Evolutionary conservation across 495 filamentous ascomycete species (phyloP).

Genomic region (Aspergillus saccharolyticus): DNA sequence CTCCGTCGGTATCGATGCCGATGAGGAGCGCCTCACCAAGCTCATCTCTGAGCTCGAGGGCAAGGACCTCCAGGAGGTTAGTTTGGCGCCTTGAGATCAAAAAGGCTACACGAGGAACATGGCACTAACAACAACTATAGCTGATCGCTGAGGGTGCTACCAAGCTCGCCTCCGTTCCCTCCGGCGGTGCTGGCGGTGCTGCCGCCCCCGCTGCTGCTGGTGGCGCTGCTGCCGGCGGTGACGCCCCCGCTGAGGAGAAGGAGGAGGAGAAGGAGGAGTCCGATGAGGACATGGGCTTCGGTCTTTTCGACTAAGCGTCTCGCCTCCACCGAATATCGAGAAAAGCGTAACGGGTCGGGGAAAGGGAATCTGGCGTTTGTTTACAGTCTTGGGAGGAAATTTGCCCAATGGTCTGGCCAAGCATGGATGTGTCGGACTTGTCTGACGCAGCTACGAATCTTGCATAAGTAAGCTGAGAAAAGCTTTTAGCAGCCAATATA

Average conservation of each 20-base stretch:
- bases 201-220: slow-evolving; percentile 59
- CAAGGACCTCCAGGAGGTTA: slow-evolving; percentile 96
- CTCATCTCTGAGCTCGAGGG: slow-evolving; percentile 89
- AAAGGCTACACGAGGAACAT: not conserved
- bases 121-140: slow-evolving; percentile 43
- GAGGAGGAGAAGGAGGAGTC: slow-evolving; percentile 85
- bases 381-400: slow-evolving; percentile 29
- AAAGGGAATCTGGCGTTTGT: slow-evolving; percentile 35
- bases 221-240: slow-evolving; percentile 63
- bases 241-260: slow-evolving; percentile 63
- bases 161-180: slow-evolving; percentile 98
- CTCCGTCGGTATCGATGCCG: slow-evolving; percentile 93
- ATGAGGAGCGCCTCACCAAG: slow-evolving; percentile 75
- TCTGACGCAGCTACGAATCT: slow-evolving; percentile 42
- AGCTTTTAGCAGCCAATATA: slow-evolving; percentile 44
- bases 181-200: slow-evolving; percentile 76
- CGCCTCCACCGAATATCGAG: slow-evolving; percentile 18
- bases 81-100: slow-evolving; percentile 15
- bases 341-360: slow-evolving; percentile 28
- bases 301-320: slow-evolving; percentile 85
- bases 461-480: slow-evolving; percentile 36
- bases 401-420: slow-evolving; percentile 30
- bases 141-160: slow-evolving; percentile 82
- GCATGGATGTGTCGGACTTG: slow-evolving; percentile 34
- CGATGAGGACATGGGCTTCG: slow-evolving; percentile 99